These are phyloP conservation scores for Tolypocladium sp. DNA, from an alignment of 2,329 filamentous ascomycete species.

Conservation along the genomic window DNA sequence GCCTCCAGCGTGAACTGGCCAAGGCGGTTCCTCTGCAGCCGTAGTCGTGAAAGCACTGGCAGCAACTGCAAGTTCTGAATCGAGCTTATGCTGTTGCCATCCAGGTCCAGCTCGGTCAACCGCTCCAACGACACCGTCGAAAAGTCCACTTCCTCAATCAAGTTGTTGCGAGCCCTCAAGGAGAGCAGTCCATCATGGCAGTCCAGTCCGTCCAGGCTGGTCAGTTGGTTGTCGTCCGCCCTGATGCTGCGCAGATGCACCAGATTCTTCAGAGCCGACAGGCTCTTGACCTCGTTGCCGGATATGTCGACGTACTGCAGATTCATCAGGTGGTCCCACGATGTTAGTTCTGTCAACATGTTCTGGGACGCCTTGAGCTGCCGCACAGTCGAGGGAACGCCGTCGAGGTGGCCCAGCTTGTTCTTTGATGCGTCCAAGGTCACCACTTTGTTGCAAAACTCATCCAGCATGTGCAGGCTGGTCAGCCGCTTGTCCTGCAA, in stretches of 20 bases:
- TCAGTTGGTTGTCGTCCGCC: constrained; percentile 77
- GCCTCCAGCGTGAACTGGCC: constrained; percentile 31
- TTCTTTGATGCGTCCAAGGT: constrained; percentile 78
- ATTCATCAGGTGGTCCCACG: constrained; percentile 79
- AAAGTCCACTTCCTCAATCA: constrained; percentile 64
- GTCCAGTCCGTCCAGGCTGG: constrained; percentile 66
- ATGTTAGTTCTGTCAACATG: constrained; percentile 71
- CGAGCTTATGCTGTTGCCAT: constrained; percentile 57
- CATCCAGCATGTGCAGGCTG: constrained; percentile 75
- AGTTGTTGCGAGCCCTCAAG: constrained; percentile 65
- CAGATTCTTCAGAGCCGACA: constrained; percentile 69
- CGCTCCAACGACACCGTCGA: constrained; percentile 58
- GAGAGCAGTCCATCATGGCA: constrained; percentile 74
- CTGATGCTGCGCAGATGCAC: constrained; percentile 76
- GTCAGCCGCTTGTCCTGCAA: constrained; percentile 64
- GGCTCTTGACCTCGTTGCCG: constrained; percentile 70
- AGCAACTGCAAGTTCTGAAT: constrained; percentile 60
- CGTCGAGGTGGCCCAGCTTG: constrained; percentile 67
- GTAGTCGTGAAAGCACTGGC: constrained; percentile 54
- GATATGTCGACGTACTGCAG: constrained; percentile 91
- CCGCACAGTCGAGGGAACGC: constrained; percentile 65
- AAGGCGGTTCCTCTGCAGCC: constrained; percentile 57
- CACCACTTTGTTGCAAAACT: constrained; percentile 75
- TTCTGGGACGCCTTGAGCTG: constrained; percentile 69
- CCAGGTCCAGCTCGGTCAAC: constrained; percentile 69